Conservation (phyloP, 2,329 filamentous ascomycete species). For the Neonectria ditissima region DNA sequence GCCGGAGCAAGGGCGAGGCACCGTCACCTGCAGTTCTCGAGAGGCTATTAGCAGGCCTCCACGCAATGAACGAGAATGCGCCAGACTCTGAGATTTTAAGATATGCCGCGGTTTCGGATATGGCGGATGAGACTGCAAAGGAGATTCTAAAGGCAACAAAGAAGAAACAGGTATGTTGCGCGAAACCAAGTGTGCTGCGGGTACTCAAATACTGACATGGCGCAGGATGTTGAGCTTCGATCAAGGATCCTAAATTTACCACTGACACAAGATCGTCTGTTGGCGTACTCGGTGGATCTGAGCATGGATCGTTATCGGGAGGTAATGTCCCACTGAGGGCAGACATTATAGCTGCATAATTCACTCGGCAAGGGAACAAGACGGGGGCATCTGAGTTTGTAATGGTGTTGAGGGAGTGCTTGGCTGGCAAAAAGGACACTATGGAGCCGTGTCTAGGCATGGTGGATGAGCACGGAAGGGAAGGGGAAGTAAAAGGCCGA, state of each 20-base stretch:
- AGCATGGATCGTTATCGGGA: conserved; percentile 76
- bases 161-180: conserved; percentile 65
- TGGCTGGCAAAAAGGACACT: conserved; percentile 16
- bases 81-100: conserved; percentile 63
- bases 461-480: conserved; percentile 1
- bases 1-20: conserved; percentile 55
- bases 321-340: conserved; percentile 64
- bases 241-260: conserved; percentile 67
- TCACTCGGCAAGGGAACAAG: conserved; percentile 9
- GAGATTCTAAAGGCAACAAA: conserved; percentile 68
- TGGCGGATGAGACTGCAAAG: conserved; percentile 79
- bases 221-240: conserved; percentile 52
- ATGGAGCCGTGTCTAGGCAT: conserved; percentile 15
- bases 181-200: not conserved
- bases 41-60: conserved; percentile 67
- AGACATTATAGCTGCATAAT: conserved; percentile 9
- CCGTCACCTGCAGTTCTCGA: conserved; percentile 63
- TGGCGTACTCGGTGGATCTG: conserved; percentile 77
- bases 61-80: conserved; percentile 62
- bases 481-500: conserved; percentile 25
- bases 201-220: conserved; percentile 34
- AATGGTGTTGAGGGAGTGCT: conserved; percentile 37
- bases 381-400: conserved; percentile 27
- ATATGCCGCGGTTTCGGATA: conserved; percentile 81
- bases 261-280: conserved; percentile 78